A percentile compares a stretch with the other conserved stretches of the same genome.
These are phyloP conservation scores for Saccharum spontaneum DNA, from an alignment of 176 grass and related monocot genomes.

Conservation along the genomic window DNA sequence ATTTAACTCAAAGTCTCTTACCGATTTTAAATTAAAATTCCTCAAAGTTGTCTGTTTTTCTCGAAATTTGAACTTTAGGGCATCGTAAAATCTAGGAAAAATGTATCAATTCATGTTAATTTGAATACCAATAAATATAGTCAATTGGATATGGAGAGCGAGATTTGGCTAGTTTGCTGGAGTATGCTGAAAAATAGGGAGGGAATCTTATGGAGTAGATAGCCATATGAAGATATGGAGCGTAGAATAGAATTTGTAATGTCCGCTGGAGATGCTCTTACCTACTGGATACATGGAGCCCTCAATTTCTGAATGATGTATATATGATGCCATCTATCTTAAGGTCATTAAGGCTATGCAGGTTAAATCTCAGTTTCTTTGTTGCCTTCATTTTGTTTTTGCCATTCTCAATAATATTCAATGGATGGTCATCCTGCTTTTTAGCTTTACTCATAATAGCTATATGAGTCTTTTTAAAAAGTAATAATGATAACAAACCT, in stretches of 20 bases:
- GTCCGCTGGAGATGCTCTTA: slow-evolving; percentile 15
- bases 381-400: slow-evolving; percentile 34
- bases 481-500: slow-evolving; percentile 14
- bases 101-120: neutral
- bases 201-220: neutral
- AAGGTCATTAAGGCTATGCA: neutral
- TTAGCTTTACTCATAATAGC: neutral
- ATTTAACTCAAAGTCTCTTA: neutral
- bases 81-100: neutral
- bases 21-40: neutral
- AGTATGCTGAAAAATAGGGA: neutral
- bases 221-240: neutral
- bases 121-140: neutral
- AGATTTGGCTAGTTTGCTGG: neutral
- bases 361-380: slow-evolving; percentile 2
- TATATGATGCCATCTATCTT: neutral
- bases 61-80: neutral
- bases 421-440: neutral
- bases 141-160: neutral
- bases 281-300: slow-evolving; percentile 96
- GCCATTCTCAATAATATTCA: slow-evolving; percentile 14
- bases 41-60: neutral
- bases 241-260: neutral
- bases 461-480: neutral
- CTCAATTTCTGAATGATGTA: slow-evolving; percentile 53